phyloP scores from a whole-genome alignment of 495 filamentous ascomycete genomes.

The Cercophora sp. region DNA sequence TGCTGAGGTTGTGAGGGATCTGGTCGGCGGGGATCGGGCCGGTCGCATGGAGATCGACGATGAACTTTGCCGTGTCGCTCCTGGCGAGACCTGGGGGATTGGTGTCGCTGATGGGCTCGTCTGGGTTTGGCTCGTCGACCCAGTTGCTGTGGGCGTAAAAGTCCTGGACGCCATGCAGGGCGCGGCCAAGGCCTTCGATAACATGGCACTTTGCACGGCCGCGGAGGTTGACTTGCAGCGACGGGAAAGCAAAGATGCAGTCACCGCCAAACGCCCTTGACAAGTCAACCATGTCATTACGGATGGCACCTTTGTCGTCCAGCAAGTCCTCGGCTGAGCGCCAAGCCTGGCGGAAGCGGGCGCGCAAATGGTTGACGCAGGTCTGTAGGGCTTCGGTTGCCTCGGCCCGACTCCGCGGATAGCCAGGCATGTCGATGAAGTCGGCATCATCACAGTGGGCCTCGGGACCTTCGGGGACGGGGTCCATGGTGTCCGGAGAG shows the following conservation, averaged over 20 bases:
- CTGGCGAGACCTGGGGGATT: conserved; percentile 25
- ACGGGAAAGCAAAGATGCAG: conserved; percentile 22
- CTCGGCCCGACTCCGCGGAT: conserved; percentile 18
- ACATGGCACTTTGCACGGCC: conserved; percentile 24
- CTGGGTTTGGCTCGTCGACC: conserved; percentile 19
- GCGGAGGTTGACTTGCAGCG: conserved; percentile 13
- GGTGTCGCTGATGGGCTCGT: conserved; percentile 16
- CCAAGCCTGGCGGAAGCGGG: conserved; percentile 23
- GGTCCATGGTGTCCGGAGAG: conserved; percentile 26
- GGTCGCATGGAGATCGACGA: conserved; percentile 16
- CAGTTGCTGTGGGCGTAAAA: conserved; percentile 32
- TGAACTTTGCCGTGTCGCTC: conserved; percentile 21
- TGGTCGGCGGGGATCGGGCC: conserved; percentile 16
- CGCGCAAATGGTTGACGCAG: conserved; percentile 25
- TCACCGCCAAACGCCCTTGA: conserved; percentile 16
- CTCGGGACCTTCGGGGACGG: conserved; percentile 25
- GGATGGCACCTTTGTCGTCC: conserved; percentile 16
- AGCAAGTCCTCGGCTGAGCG: conserved; percentile 11
- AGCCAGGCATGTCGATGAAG: conserved; percentile 25
- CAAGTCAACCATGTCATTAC: conserved; percentile 17
- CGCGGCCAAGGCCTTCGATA: conserved; percentile 23
- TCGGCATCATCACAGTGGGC: conserved; percentile 30
- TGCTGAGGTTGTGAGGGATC: conserved; percentile 23
- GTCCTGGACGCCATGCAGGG: conserved; percentile 25
- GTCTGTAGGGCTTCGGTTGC: conserved; percentile 21